Evolutionary conservation across 1,284 basidiomycete species (phyloP).

Genomic region (Polyporus tsugae): DNA sequence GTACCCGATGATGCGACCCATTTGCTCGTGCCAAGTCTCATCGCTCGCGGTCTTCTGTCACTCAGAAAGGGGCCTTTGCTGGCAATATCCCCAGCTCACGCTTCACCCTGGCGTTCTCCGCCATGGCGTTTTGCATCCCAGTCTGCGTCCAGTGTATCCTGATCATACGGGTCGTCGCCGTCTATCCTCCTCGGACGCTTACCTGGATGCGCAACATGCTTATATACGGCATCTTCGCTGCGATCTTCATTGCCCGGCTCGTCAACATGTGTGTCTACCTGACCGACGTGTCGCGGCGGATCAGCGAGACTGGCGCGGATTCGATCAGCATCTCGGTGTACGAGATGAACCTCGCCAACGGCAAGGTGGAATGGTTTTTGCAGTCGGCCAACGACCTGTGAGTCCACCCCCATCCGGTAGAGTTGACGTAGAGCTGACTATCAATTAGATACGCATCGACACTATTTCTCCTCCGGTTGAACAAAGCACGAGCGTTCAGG

Average conservation of each 20-base stretch:
- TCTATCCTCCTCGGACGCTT: constrained; percentile 31
- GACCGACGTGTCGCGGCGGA: background rate
- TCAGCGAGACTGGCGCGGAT: background rate
- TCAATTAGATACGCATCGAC: background rate
- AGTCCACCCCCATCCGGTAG: too few species aligned
- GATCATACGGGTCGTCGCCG: constrained; percentile 36
- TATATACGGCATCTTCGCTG: background rate
- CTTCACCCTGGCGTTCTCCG: constrained; percentile 1
- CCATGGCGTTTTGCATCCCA: constrained; percentile 18
- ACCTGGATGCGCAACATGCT: background rate
- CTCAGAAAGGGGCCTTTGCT: background rate
- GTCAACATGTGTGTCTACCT: background rate
- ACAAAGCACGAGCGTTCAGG: background rate
- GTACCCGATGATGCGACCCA: background rate
- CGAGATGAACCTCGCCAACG: constrained; percentile 4
- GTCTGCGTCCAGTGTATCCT: constrained; percentile 35
- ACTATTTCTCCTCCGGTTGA: background rate
- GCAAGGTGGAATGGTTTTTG: constrained; percentile 40
- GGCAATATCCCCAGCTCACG: background rate
- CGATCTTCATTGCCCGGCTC: background rate
- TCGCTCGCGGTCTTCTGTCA: background rate
- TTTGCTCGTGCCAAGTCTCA: background rate
- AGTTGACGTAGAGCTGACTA: background rate
- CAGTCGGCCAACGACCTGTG: constrained; percentile 40
- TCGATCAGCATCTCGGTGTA: background rate